Conservation (phyloP, 352 stramenopile species). For the Phytophthora europaea region DNA sequence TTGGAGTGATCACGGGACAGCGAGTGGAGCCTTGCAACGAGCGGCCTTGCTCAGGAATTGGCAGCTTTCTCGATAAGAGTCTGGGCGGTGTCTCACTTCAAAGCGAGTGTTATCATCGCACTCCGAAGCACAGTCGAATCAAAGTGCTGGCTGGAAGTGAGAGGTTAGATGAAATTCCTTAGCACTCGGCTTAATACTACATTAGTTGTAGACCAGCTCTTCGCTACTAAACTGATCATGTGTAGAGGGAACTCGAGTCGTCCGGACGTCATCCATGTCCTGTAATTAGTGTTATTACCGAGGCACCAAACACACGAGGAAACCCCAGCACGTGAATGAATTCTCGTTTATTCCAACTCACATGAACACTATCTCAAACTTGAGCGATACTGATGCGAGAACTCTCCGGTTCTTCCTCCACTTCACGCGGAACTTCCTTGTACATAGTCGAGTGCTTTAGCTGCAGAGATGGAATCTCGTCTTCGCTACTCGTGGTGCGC, state of each 20-base stretch:
- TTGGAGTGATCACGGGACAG: slow-evolving; percentile 1
- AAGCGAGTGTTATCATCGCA: background rate
- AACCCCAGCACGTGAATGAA: background rate
- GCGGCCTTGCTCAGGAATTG: slow-evolving; percentile 8
- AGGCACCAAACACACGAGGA: background rate
- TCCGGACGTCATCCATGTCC: background rate
- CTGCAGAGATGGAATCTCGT: slow-evolving; percentile 21
- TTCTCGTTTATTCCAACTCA: background rate
- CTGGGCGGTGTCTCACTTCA: background rate
- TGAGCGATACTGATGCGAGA: slow-evolving; percentile 6
- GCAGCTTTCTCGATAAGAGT: slow-evolving; percentile 15
- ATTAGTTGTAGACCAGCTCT: background rate
- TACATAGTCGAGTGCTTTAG: slow-evolving; percentile 21
- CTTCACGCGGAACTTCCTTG: slow-evolving; percentile 15
- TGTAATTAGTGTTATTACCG: background rate
- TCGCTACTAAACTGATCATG: background rate
- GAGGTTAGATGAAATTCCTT: slow-evolving; percentile 8
- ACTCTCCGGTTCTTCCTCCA: background rate
- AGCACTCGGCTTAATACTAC: background rate
- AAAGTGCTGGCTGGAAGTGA: slow-evolving; percentile 6
- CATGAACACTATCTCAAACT: slow-evolving; percentile 1
- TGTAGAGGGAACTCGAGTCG: background rate
- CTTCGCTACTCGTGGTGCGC: slow-evolving; percentile 28
- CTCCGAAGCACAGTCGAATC: background rate
- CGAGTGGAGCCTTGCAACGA: slow-evolving; percentile 17